Evolutionary conservation across 1,284 basidiomycete genomes (phyloP), one percentile per base, ranked within the genome.

Genomic region (Athelia sp.): DNA sequence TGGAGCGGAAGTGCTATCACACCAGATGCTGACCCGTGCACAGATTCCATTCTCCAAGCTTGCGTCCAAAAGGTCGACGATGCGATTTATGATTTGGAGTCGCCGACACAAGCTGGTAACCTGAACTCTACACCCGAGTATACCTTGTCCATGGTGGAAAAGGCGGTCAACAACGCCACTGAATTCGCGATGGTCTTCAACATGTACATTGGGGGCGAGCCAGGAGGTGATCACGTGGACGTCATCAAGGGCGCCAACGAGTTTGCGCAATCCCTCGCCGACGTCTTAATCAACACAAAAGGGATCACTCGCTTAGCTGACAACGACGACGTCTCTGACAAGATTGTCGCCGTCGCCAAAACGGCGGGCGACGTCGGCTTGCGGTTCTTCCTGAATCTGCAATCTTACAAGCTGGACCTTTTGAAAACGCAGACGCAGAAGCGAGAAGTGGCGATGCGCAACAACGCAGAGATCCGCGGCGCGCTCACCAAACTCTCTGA

Each of bases 211-310:
- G 82, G 86, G 50, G 90, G 90, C 35, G 93, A 98, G 62, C 74
- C 76, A 32, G 96, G 96, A 40, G 93, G 93, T 34, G 92, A 98
- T 53, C 86, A 99, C 62, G 97, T 99, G 53, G 93, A 97, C 49
- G 97, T 99, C 49, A 99, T 99, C 78, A 98, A 98, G 71, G 83
- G 87, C 43, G 93, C 96, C 53, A 99, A 98, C 70, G 93, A 97
- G 63, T 84, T 98, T 50, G 94, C 96, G 0, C 97, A 99, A 68
- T 86, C 91, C 9, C 74, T 98, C 47, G 79, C 89, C 3, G 97
- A 99, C 55, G 93, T 97, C 35, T 73, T 99, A 45, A 79, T 89
- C 66, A 96, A 91, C 67, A 87, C 91, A 52, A 99, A 99, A 72
- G 97, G 97, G 29, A 88, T 98, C 60, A 97, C 94, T 3, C 90